phyloP scores from a whole-genome alignment of 495 filamentous ascomycete species.

The Patellaria atrata region DNA sequence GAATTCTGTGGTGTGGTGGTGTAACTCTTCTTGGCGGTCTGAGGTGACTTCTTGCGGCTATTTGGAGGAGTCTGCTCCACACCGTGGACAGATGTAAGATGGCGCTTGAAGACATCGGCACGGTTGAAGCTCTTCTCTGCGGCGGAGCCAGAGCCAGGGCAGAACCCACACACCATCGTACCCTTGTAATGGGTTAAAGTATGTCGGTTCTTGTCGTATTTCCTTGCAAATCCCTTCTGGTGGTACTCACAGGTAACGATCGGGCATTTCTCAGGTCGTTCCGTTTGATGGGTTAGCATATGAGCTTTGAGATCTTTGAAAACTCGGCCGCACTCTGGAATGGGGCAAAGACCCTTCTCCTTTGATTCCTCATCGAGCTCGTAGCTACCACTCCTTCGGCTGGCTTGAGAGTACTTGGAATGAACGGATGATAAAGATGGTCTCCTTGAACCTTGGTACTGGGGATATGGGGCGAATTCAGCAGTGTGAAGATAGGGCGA shows the following conservation, averaged over 20 bases:
- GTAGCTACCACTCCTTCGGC: conserved; percentile 35
- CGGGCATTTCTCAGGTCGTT: conserved; percentile 92
- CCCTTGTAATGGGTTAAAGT: conserved; percentile 98
- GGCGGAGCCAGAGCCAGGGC: conserved; percentile 77
- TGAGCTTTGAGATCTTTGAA: conserved; percentile 94
- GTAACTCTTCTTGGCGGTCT: conserved; percentile 40
- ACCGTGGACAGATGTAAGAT: conserved; percentile 82
- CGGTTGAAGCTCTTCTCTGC: conserved; percentile 98
- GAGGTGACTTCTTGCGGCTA: conserved; percentile 69
- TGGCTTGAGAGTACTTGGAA: conserved; percentile 40
- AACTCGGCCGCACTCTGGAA: conserved; percentile 72
- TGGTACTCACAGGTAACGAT: conserved; percentile 92
- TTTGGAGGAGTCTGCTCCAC: conserved; percentile 96
- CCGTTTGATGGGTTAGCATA: conserved; percentile 88
- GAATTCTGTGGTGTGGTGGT: conserved; percentile 33
- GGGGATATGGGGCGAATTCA: conserved; percentile 23
- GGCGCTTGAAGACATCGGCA: conserved; percentile 96
- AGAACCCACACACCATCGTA: conserved; percentile 98
- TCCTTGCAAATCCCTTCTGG: conserved; percentile 86
- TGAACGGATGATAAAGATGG: conserved; percentile 42
- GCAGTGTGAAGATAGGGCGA: conserved; percentile 32
- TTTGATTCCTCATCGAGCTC: conserved; percentile 48
- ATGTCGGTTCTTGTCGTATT: conserved; percentile 98
- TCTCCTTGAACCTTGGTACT: conserved; percentile 32
- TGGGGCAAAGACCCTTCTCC: conserved; percentile 62